phyloP scores from a whole-genome alignment of 345 rosid species.

The Citropsis articulata region DNA sequence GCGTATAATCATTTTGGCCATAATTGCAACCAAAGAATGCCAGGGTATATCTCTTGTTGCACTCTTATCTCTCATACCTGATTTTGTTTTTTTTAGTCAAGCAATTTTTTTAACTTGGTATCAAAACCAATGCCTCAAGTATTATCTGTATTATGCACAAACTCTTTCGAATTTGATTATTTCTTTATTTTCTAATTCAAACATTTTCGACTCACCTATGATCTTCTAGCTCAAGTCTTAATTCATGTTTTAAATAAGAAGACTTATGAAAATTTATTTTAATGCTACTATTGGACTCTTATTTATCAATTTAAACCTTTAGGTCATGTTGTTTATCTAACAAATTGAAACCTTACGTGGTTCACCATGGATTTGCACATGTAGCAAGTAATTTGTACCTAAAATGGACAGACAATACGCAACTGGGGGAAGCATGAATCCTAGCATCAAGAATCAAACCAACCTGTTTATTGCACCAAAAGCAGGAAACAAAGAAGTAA shows the following conservation, averaged over 20 bases:
- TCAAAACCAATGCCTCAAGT: background rate
- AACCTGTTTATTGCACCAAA: constrained; percentile 65
- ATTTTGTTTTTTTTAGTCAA: no score
- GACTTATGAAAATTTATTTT: no score
- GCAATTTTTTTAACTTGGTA: no score
- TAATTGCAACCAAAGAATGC: constrained; percentile 91
- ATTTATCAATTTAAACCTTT: no score
- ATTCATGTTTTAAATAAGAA: no score
- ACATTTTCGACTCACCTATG: no score
- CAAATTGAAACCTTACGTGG: constrained; percentile 1
- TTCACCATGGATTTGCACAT: constrained; percentile 69
- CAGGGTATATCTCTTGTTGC: constrained; percentile 33
- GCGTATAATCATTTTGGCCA: constrained; percentile 78
- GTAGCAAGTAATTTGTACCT: constrained; percentile 67
- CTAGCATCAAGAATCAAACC: constrained; percentile 72
- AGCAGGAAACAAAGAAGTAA: constrained; percentile 44
- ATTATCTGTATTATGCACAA: no score
- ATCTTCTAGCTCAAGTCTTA: no score
- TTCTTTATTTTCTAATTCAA: no score
- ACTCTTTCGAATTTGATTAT: no score
- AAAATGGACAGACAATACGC: constrained; percentile 76
- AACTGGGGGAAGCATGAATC: constrained; percentile 78
- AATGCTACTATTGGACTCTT: no score
- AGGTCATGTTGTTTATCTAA: no score
- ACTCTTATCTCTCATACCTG: background rate